Percentiles rank a stretch among this genome's conserved stretches.
phyloP scores from a whole-genome alignment of 176 grass and related monocot genomes.

The Phragmites australis region DNA sequence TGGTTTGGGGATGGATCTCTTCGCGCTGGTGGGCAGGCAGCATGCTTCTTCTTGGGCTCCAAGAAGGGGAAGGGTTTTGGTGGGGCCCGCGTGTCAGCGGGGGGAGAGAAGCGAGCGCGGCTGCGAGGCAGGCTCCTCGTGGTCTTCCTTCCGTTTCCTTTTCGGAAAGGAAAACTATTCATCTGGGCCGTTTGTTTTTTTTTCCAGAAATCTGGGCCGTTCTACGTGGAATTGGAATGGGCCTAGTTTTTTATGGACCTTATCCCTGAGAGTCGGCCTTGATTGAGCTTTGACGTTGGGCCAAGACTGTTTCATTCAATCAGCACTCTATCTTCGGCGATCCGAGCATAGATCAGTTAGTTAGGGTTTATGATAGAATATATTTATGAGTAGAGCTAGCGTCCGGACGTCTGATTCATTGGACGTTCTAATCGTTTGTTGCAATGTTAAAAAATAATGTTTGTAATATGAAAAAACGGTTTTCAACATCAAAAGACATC shows the following conservation, averaged over 20 bases:
- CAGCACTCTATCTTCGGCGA: no score
- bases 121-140: background rate
- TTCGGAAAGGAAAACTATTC: background rate
- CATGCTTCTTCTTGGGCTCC: slow-evolving; percentile 45
- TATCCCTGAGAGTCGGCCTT: no score
- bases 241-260: background rate
- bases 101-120: no score
- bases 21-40: background rate
- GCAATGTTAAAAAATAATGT: no score
- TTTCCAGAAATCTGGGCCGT: background rate
- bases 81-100: slow-evolving; percentile 28
- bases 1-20: slow-evolving; percentile 17
- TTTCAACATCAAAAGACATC: no score
- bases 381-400: no score
- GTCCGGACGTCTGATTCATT: no score
- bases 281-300: background rate
- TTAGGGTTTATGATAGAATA: no score
- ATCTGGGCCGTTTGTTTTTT: background rate
- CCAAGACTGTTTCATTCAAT: background rate
- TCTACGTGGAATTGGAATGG: background rate
- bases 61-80: background rate
- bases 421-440: no score
- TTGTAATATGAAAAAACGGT: no score
- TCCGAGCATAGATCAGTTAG: no score
- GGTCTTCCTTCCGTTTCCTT: background rate